A percentile compares a stretch with the other conserved stretches of the same genome.
These are phyloP conservation scores for Akanthomyces muscarius DNA, from an alignment of 2,329 filamentous ascomycete genomes.

Conservation along the genomic window DNA sequence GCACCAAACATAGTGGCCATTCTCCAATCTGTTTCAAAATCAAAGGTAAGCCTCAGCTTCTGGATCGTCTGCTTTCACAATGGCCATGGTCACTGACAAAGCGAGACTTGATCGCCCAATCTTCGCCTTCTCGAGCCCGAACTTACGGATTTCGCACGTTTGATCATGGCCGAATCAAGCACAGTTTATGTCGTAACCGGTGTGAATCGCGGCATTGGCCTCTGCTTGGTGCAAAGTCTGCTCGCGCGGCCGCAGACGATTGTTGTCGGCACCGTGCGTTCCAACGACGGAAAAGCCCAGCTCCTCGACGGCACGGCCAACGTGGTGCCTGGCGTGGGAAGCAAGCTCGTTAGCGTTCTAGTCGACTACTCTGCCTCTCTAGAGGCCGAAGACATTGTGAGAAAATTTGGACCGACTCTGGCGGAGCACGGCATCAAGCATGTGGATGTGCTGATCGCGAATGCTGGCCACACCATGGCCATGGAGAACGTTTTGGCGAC, in stretches of 20 bases:
- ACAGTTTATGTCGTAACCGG: slow-evolving; percentile 38
- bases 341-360: slow-evolving; percentile 32
- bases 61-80: not conserved
- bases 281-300: slow-evolving; percentile 20
- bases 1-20: not conserved
- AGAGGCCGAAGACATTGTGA: slow-evolving; percentile 24
- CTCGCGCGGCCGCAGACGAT: slow-evolving; percentile 52
- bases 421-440: slow-evolving; percentile 25
- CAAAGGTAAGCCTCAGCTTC: not conserved
- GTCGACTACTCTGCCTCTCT: slow-evolving; percentile 34
- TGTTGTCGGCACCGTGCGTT: slow-evolving; percentile 36
- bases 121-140: not conserved
- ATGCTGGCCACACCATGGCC: slow-evolving; percentile 40
- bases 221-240: slow-evolving; percentile 33
- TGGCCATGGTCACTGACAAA: not conserved
- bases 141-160: not conserved
- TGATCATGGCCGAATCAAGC: slow-evolving; percentile 18
- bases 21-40: not conserved
- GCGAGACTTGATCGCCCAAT: not conserved
- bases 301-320: slow-evolving; percentile 23
- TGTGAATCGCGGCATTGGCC: slow-evolving; percentile 39
- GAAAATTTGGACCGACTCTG: slow-evolving; percentile 25
- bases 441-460: slow-evolving; percentile 50
- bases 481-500: slow-evolving; percentile 28
- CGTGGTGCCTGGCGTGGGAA: slow-evolving; percentile 27